These are phyloP conservation scores for Podaxis sp. DNA, from an alignment of 768 basidiomycete genomes.

Conservation along the genomic window DNA sequence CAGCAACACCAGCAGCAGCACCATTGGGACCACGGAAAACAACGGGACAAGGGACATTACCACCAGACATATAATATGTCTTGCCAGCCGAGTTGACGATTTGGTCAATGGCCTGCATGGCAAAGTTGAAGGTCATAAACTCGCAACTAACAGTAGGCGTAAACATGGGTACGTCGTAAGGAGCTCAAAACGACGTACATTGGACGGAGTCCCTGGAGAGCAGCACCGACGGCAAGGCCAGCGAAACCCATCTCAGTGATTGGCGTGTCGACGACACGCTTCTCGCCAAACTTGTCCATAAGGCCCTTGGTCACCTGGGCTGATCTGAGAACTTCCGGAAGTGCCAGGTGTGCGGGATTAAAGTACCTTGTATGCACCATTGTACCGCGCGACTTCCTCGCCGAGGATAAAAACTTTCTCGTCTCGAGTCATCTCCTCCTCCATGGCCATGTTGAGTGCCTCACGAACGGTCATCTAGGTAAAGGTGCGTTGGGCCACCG, in stretches of 20 bases:
- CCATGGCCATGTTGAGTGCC: slow-evolving; percentile 96
- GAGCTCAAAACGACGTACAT: slow-evolving; percentile 46
- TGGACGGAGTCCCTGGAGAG: slow-evolving; percentile 90
- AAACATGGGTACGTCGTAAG: slow-evolving; percentile 11
- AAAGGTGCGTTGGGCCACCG: not conserved
- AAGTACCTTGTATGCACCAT: slow-evolving; percentile 90
- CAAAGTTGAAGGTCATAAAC: slow-evolving; percentile 99
- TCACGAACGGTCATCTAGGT: slow-evolving; percentile 95
- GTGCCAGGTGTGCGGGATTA: not conserved
- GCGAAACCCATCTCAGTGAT: slow-evolving; percentile 99
- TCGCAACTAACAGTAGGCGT: slow-evolving; percentile 63
- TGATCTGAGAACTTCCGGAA: slow-evolving; percentile 13
- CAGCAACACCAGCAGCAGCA: slow-evolving; percentile 93
- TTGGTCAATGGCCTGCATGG: slow-evolving; percentile 99
- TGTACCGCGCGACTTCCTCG: slow-evolving; percentile 98
- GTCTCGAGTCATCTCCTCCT: slow-evolving; percentile 98
- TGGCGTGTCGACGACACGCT: slow-evolving; percentile 94
- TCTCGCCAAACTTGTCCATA: slow-evolving; percentile 98
- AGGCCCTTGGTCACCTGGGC: slow-evolving; percentile 93
- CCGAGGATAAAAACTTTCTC: slow-evolving; percentile 93
- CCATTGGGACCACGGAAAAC: slow-evolving; percentile 99
- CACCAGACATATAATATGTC: slow-evolving; percentile 99
- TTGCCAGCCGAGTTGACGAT: slow-evolving; percentile 99
- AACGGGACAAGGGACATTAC: slow-evolving; percentile 96
- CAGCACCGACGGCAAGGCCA: slow-evolving; percentile 93